These are phyloP conservation scores for Eucalyptus sp. DNA, from an alignment of 345 rosid species.

Conservation along the genomic window DNA sequence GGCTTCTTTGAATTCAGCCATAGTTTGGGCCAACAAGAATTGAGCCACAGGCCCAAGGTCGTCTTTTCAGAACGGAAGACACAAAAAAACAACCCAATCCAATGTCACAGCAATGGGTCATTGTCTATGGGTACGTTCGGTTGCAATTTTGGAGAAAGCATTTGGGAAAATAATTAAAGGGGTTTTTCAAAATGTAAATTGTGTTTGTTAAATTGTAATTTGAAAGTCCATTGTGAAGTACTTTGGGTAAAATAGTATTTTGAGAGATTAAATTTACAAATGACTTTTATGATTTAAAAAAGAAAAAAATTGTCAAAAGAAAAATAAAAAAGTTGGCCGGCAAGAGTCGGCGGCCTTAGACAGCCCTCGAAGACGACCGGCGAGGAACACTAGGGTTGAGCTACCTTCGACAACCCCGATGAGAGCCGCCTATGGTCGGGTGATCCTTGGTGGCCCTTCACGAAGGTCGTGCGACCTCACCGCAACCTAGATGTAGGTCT, in stretches of 20 bases:
- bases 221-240: no score
- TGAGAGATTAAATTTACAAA: no score
- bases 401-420: accelerated
- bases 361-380: accelerated
- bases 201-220: no score
- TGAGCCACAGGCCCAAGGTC: not conserved
- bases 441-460: accelerated
- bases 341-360: accelerated
- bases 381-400: accelerated
- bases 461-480: no score
- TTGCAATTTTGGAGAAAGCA: no score
- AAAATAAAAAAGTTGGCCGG: no score
- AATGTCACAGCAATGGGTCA: not conserved
- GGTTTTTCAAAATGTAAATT: no score
- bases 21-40: not conserved
- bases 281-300: no score
- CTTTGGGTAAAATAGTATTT: no score
- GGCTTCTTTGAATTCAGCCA: not conserved
- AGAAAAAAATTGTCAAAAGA: no score
- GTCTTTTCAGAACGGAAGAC: not conserved
- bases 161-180: no score
- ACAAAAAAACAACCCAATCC: not conserved
- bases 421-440: accelerated
- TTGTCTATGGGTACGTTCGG: no score
- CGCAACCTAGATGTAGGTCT: accelerated